A percentile compares a stretch with the other conserved stretches of the same genome.
phyloP scores from a whole-genome alignment of 2,329 filamentous ascomycete genomes.

The Alternaria sp. region DNA sequence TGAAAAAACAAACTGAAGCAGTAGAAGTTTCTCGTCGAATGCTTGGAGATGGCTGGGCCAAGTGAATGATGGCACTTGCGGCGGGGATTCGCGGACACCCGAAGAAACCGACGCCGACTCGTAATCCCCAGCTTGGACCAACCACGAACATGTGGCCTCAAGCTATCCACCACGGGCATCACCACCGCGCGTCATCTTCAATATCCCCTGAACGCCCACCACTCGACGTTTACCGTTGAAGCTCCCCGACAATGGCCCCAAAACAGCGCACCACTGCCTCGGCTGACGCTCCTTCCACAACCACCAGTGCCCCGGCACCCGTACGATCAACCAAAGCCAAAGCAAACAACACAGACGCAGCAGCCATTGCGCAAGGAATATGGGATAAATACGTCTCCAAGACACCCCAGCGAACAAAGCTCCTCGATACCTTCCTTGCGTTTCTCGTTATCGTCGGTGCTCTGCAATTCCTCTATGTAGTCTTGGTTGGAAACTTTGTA shows the following conservation, averaged over 20 bases:
- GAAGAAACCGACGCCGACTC: conserved; percentile 19
- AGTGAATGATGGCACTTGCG: conserved; percentile 25
- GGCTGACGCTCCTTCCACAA: conserved; percentile 15
- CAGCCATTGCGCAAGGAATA: conserved; percentile 72
- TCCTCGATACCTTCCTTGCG: conserved; percentile 88
- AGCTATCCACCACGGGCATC: conserved; percentile 26
- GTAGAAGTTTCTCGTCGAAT: background rate
- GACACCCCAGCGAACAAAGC: conserved; percentile 90
- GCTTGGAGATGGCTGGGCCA: background rate
- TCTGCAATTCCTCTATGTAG: conserved; percentile 93
- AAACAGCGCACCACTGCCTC: conserved; percentile 40
- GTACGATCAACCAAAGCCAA: conserved; percentile 37
- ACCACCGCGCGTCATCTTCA: conserved; percentile 6
- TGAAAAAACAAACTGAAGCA: background rate
- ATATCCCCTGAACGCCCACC: background rate
- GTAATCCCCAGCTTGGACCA: conserved; percentile 20
- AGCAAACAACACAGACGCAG: conserved; percentile 50
- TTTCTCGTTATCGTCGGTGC: conserved; percentile 86
- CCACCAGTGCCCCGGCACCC: conserved; percentile 26
- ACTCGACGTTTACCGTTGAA: conserved; percentile 2
- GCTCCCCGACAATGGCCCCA: conserved; percentile 39
- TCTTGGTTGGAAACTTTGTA: conserved; percentile 94
- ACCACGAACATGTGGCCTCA: conserved; percentile 38
- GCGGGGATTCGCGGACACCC: conserved; percentile 31
- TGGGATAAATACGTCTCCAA: conserved; percentile 80